phyloP scores from a whole-genome alignment of 2,329 filamentous ascomycete genomes.

The Plectosphaerella sp. region DNA sequence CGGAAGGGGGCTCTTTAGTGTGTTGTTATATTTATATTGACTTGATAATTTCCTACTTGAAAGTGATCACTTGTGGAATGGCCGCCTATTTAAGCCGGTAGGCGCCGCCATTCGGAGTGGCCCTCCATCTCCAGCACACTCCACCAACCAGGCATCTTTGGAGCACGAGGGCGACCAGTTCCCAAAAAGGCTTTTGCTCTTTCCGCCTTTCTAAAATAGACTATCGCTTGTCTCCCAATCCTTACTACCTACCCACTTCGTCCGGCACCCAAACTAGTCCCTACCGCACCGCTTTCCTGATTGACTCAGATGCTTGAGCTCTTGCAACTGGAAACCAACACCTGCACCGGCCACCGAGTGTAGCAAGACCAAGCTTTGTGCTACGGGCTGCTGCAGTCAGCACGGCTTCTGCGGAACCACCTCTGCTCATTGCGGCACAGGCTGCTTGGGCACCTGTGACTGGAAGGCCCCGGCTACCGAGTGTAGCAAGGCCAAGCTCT shows the following conservation, averaged over 20 bases:
- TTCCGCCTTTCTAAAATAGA: too few species aligned
- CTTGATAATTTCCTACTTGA: too few species aligned
- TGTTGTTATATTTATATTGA: too few species aligned
- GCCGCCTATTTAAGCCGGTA: conserved; percentile 1
- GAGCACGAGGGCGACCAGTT: not conserved
- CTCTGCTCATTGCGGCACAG: conserved; percentile 11
- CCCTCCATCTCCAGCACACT: not conserved
- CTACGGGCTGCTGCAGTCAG: conserved; percentile 12
- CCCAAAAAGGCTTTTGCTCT: too few species aligned
- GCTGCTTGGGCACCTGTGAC: conserved; percentile 2
- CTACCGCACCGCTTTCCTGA: too few species aligned
- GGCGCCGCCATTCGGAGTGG: not conserved
- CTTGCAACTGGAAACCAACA: not conserved
- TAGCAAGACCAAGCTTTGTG: not conserved
- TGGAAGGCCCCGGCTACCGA: conserved; percentile 1
- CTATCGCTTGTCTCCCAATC: too few species aligned
- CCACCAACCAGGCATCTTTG: not conserved
- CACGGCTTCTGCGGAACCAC: conserved; percentile 14
- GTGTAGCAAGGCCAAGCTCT: not conserved
- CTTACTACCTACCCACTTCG: too few species aligned
- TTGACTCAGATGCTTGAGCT: not conserved
- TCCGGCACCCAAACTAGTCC: too few species aligned
- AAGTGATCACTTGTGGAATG: conserved; percentile 1
- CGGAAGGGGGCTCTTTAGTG: too few species aligned
- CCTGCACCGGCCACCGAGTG: conserved; percentile 1